A percentile compares a stretch with the other conserved stretches of the same genome.
Evolutionary conservation across 1,139 yeast genomes (phyloP).

Genomic region (Trichomonascaceae sp.): DNA sequence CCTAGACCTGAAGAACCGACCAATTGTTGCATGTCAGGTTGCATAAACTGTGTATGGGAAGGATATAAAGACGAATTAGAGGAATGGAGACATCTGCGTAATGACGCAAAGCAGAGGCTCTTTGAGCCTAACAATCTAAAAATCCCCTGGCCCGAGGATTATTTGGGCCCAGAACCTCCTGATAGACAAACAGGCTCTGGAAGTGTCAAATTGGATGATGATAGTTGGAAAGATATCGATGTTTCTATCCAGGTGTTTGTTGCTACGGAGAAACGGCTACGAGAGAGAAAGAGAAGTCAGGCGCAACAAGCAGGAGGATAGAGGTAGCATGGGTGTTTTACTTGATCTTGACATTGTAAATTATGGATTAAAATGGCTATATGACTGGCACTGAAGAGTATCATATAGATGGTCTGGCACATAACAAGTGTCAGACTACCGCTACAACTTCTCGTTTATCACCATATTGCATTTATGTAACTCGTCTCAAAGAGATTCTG

Average conservation of each 20-base stretch:
- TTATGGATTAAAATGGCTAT: background rate
- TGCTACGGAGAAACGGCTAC: slow-evolving; percentile 65
- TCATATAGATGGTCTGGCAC: background rate
- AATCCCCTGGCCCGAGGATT: slow-evolving; percentile 72
- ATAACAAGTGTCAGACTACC: too few relatives aligned
- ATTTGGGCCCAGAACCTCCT: slow-evolving; percentile 59
- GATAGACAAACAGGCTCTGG: slow-evolving; percentile 20
- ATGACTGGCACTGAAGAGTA: background rate
- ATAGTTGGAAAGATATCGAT: slow-evolving; percentile 66
- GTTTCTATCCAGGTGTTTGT: slow-evolving; percentile 76
- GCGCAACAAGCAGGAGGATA: background rate
- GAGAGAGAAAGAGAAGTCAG: slow-evolving; percentile 32
- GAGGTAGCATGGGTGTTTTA: background rate
- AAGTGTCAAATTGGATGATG: slow-evolving; percentile 30
- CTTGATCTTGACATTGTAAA: background rate
- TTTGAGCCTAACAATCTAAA: slow-evolving; percentile 17
- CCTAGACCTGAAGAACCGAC: slow-evolving; percentile 82
- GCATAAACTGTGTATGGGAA: slow-evolving; percentile 97
- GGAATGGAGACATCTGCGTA: slow-evolving; percentile 65
- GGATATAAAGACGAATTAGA: slow-evolving; percentile 77
- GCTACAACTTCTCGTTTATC: background rate
- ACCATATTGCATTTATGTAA: background rate
- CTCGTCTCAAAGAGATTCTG: background rate
- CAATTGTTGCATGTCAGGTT: slow-evolving; percentile 96
- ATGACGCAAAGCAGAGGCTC: slow-evolving; percentile 54